Conservation (phyloP, 169 alveolate species). For the Eimeria falciformis region DNA sequence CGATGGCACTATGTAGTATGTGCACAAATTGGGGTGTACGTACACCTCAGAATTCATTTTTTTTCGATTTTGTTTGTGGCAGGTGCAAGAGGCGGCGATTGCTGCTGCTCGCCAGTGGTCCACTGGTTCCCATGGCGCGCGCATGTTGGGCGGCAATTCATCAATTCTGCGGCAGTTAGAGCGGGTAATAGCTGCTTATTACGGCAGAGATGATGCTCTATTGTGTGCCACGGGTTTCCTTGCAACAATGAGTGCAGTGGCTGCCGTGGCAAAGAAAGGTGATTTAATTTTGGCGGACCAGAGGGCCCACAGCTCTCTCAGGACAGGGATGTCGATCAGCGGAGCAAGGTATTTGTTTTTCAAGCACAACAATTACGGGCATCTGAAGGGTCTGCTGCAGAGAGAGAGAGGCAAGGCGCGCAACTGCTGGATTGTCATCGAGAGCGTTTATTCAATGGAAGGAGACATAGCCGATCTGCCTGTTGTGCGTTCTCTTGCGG, state of each 20-base stretch:
- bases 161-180: constrained; percentile 83
- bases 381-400: constrained; percentile 80
- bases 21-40: not conserved
- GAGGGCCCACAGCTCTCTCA: constrained; percentile 84
- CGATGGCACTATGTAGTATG: not conserved
- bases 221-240: constrained; percentile 84
- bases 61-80: no score
- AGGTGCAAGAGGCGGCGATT: constrained; percentile 86
- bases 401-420: constrained; percentile 79
- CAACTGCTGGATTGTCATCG: constrained; percentile 87
- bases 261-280: constrained; percentile 82
- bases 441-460: constrained; percentile 93
- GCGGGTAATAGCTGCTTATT: constrained; percentile 80
- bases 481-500: constrained; percentile 78
- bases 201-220: constrained; percentile 85
- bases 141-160: constrained; percentile 87
- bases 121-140: constrained; percentile 88
- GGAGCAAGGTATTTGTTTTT: constrained; percentile 84
- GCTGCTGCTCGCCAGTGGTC: constrained; percentile 84
- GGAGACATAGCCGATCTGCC: constrained; percentile 91
- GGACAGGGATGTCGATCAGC: constrained; percentile 82
- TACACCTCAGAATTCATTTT: no score
- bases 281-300: constrained; percentile 82
- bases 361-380: constrained; percentile 85
- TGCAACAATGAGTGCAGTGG: constrained; percentile 86